Base-by-base conservation (phyloP, 1,284 basidiomycete species). In the Inonotus obliquus region DNA sequence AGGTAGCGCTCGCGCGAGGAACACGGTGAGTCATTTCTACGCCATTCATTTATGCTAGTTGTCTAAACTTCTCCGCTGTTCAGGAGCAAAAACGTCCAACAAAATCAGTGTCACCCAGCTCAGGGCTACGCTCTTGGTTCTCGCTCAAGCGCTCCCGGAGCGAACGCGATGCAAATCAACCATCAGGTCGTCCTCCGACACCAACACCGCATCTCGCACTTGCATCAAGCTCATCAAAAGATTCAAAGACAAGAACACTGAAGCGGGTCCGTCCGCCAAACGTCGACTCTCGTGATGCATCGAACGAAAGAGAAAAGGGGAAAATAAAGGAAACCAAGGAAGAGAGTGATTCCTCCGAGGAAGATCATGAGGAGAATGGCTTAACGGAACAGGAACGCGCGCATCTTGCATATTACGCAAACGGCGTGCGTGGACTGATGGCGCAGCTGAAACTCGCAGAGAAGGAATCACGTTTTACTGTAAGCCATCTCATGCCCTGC, bases 381-480 rank as follows among this genome's bases (percentile, higher is more conserved):
- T 21, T 51, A 32, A 38, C 57, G 9, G 21, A 27, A 4, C n/a
- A 21, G 17, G 57, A 59, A 25, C 57, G 57, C 32, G 32, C 19
- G 14, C 57, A 32, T 7, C 47, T 59, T n/a, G n/a, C 19, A 4
- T 25, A 37, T 14, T 59, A 49, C 19, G 57, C 57, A 7, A 49
- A 32, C 37, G 57, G 57, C 1, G 29, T 59, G 35, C 57, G 57
- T 23, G 47, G 47, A 29, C 29, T 59, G 13, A 59, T 59, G 19
- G 57, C 57, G 41, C n/a, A 49, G 44, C 47, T 59, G 6, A 45
- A 51, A 32, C 17, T 19, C 38, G 47, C 47, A 23, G 57, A 59
- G 23, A 47, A 49, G 23, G 47, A 21, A 32, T 5, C 32, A 2
- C 45, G 49, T n/a, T 11, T 32, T 37, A 32, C 35, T 4, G 57